phyloP scores from a whole-genome alignment of 176 grass and related monocot genomes.

The Oryza meridionalis region DNA sequence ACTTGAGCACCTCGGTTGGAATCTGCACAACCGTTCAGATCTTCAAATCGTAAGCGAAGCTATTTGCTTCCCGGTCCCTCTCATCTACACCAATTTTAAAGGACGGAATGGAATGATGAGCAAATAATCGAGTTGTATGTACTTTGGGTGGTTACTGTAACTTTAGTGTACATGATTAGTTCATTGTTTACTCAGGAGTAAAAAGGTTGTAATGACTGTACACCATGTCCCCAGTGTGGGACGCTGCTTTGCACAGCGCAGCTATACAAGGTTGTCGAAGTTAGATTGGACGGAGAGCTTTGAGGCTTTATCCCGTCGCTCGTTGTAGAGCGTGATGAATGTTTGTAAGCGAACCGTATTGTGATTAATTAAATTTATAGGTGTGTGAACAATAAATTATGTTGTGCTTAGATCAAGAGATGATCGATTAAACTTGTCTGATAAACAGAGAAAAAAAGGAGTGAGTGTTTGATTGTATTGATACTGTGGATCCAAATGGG shows the following conservation, averaged over 20 bases:
- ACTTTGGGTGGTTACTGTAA: constrained; percentile 38
- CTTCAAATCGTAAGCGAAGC: not conserved
- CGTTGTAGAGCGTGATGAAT: constrained; percentile 35
- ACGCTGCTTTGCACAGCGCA: constrained; percentile 26
- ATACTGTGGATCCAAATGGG: too few relatives aligned
- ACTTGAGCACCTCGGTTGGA: constrained; percentile 12
- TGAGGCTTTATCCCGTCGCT: constrained; percentile 31
- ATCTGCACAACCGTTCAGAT: not conserved
- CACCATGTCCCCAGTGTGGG: constrained; percentile 1
- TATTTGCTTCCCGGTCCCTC: not conserved
- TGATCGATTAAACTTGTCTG: not conserved
- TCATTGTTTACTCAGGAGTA: constrained; percentile 36
- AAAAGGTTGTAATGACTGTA: constrained; percentile 39
- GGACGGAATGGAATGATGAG: not conserved
- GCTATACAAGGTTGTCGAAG: constrained; percentile 36
- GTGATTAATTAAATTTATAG: constrained; percentile 44
- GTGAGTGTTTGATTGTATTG: not conserved
- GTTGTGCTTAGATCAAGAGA: constrained; percentile 22
- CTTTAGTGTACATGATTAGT: constrained; percentile 61
- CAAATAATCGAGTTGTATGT: constrained; percentile 12
- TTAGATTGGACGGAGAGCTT: constrained; percentile 21
- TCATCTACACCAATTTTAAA: not conserved
- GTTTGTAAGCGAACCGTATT: constrained; percentile 42
- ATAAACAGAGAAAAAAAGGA: not conserved
- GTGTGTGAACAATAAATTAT: constrained; percentile 35